These are phyloP conservation scores for Dothistroma septosporum DNA, from an alignment of 2,329 filamentous ascomycete species.

Conservation along the genomic window DNA sequence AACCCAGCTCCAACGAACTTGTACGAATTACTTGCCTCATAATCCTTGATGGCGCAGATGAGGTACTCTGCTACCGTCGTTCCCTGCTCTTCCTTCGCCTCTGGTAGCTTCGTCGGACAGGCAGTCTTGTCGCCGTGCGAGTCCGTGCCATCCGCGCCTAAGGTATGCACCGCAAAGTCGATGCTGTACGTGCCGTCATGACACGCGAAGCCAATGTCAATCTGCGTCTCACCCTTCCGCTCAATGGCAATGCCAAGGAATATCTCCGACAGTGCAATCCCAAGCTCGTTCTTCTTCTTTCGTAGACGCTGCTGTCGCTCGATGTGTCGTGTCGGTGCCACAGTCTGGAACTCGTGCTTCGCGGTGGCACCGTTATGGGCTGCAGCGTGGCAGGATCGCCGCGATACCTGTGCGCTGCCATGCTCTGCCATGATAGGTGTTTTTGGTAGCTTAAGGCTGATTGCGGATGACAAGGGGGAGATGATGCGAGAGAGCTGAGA, in stretches of 20 bases:
- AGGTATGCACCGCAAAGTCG: constrained; percentile 64
- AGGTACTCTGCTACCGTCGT: constrained; percentile 48
- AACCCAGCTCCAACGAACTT: constrained; percentile 75
- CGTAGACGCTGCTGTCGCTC: constrained; percentile 17
- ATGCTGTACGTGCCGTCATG: constrained; percentile 72
- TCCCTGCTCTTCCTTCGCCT: constrained; percentile 9
- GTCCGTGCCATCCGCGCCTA: constrained; percentile 32
- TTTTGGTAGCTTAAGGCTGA: background rate
- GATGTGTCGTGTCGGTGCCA: constrained; percentile 17
- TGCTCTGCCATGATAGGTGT: background rate
- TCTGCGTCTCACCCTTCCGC: constrained; percentile 41
- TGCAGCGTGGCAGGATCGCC: background rate
- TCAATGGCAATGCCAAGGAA: constrained; percentile 61
- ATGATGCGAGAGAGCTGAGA: background rate
- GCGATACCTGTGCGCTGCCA: background rate
- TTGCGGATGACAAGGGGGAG: background rate
- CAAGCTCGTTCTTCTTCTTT: constrained; percentile 17
- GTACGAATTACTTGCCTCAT: constrained; percentile 61
- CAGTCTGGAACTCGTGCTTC: constrained; percentile 16
- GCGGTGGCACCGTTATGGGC: background rate
- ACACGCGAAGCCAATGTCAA: constrained; percentile 62
- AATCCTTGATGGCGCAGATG: constrained; percentile 53
- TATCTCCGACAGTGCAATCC: constrained; percentile 36
- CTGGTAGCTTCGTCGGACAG: constrained; percentile 11
- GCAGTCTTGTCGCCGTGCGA: constrained; percentile 5